A percentile compares a stretch with the other conserved stretches of the same genome.
Conservation (phyloP, 202 grass and related monocot genomes). For the Eragrostis tef region DNA sequence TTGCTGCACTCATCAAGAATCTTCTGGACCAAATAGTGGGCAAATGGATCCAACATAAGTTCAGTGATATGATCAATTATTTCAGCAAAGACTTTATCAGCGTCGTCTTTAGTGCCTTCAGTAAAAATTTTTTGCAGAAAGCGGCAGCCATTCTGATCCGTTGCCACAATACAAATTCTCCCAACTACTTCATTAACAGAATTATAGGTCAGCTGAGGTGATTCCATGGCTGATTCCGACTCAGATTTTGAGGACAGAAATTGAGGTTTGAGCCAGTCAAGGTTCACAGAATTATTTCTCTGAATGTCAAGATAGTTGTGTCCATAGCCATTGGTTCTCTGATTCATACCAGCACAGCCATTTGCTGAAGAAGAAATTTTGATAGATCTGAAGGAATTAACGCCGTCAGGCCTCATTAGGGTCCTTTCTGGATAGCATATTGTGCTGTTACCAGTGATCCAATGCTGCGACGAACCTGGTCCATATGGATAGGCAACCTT, state of each 20-base stretch:
- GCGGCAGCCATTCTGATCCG: constrained; percentile 62
- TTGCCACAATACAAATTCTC: constrained; percentile 65
- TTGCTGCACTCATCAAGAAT: constrained; percentile 66
- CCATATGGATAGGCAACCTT: constrained; percentile 32
- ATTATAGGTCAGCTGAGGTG: constrained; percentile 35
- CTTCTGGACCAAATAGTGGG: constrained; percentile 76
- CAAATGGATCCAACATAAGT: constrained; percentile 70
- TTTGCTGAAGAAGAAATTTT: constrained; percentile 32
- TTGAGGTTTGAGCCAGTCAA: constrained; percentile 23
- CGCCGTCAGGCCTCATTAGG: constrained; percentile 42
- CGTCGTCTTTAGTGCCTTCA: constrained; percentile 60
- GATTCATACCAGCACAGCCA: constrained; percentile 34
- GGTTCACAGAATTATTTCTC: constrained; percentile 6
- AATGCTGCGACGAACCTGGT: constrained; percentile 17
- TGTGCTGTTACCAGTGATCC: constrained; percentile 29
- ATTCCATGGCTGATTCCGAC: constrained; percentile 12
- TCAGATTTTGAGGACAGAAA: constrained; percentile 33
- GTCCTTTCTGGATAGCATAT: constrained; percentile 45
- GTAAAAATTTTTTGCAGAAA: constrained; percentile 68
- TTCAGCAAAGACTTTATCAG: constrained; percentile 63
- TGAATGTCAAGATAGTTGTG: constrained; percentile 38
- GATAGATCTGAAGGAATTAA: constrained; percentile 34
- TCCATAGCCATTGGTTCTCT: constrained; percentile 22
- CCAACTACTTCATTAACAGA: constrained; percentile 53
- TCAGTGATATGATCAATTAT: constrained; percentile 70